Base-by-base conservation (phyloP, 2,329 filamentous ascomycete genomes). In the Taxawa tesnikishii region DNA sequence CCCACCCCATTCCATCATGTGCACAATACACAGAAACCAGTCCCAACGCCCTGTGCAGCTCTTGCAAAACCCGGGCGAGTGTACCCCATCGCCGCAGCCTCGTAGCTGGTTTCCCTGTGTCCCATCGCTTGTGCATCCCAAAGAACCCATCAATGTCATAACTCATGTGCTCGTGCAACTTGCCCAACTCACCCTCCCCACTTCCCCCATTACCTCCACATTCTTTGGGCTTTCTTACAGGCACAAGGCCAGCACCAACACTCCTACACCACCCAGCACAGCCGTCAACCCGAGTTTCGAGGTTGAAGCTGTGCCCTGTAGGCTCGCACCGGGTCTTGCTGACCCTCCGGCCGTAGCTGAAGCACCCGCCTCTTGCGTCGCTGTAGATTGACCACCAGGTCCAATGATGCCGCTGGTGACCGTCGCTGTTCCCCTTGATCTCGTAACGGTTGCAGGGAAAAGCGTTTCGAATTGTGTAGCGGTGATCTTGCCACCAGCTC, bases 401-500 rank as follows among this genome's bases (percentile, higher is more conserved):
- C n/a, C 27, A 3, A 9, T 15, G 3, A 16, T 16, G 7, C 10
- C 12, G 2, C 8, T 29, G 4, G 18, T 35, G 9, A 8, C 23
- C 19, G 13, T 26, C 28, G 28, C 21, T 13, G 44, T 50, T 6
- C 31, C 16, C 13, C 39, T 25, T 9, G 15, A 6, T 21, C 34
- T 37, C 2, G 53, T 54, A 14, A 47, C 51, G 4, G 54, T 55
- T 2, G 55, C 58, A 5, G 58, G 56, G 37, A 60, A 59, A 8
- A 63, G 41, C 0, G 51, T 55, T 38, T 54, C 45, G 32, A 38
- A 43, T 11, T 34, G 29, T 6, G 48, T 52, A 4, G 41, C 45
- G 3, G 47, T 51, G 3, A 51, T 50, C 13, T 42, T 48, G 12
- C 47, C 48, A 4, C 50, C 49, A 5, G 47, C 27, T 17, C 48